Percentiles rank a stretch among this genome's conserved stretches.
Conservation (phyloP, 768 basidiomycete genomes). For the Trametes villosa region DNA sequence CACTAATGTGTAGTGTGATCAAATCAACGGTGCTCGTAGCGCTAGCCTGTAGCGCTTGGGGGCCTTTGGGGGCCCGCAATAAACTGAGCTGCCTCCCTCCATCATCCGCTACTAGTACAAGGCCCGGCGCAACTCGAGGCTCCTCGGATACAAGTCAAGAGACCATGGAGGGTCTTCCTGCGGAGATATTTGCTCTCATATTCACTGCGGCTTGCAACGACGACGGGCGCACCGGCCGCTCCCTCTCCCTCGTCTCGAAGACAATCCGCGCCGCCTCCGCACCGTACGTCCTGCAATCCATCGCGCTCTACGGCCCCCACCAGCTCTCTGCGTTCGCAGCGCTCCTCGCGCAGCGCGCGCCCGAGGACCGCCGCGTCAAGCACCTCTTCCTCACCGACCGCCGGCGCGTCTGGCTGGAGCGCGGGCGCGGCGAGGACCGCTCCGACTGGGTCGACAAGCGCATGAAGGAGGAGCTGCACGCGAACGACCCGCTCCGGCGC, state of each 20-base stretch:
- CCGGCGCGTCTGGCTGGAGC: slow-evolving; percentile 2
- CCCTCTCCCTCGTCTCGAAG: slow-evolving; percentile 35
- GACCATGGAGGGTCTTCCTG: slow-evolving; percentile 27
- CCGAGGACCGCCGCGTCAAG: not conserved
- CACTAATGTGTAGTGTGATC: too few relatives aligned
- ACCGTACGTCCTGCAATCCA: not conserved
- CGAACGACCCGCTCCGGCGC: not conserved
- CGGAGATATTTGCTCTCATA: slow-evolving; percentile 33
- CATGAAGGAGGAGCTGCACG: not conserved
- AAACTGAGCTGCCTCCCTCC: too few relatives aligned
- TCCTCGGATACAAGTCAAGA: too few relatives aligned
- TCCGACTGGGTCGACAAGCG: not conserved
- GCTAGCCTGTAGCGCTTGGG: too few relatives aligned
- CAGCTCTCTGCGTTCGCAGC: not conserved
- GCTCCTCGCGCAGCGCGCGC: not conserved
- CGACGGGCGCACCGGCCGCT: slow-evolving; percentile 32
- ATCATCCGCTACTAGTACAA: too few relatives aligned
- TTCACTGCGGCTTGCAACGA: slow-evolving; percentile 34
- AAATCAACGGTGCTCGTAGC: too few relatives aligned
- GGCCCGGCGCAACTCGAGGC: too few relatives aligned
- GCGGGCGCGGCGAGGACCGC: not conserved
- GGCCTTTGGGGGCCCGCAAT: too few relatives aligned
- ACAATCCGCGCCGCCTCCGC: slow-evolving; percentile 30
- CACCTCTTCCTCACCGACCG: slow-evolving; percentile 10
- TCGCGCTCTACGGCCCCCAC: not conserved